Evolutionary conservation across 257 asterid genomes (phyloP).

Genomic region (Solanum chmielewskii): DNA sequence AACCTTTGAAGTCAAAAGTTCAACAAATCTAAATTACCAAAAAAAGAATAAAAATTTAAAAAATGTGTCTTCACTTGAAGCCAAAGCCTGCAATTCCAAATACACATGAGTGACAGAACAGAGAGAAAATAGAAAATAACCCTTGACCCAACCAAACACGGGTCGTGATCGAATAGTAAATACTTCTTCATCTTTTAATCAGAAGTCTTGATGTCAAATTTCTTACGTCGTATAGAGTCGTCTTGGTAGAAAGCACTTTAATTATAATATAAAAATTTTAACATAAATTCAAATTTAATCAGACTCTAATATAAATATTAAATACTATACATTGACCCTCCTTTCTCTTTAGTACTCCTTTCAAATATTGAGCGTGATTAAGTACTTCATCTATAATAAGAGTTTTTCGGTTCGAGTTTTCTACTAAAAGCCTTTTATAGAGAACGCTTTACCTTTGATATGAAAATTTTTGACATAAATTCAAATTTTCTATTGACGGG

Average conservation of each 20-base stretch:
- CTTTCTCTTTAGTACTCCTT: not conserved
- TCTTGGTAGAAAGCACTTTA: fast-evolving
- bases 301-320: fast-evolving
- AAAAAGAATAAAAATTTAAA: not conserved
- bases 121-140: not conserved
- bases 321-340: not conserved
- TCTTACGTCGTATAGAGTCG: fast-evolving
- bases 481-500: too few relatives aligned
- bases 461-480: too few relatives aligned
- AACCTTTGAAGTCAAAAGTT: not conserved
- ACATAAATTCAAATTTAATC: too few relatives aligned
- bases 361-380: fast-evolving
- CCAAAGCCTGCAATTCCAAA: not conserved
- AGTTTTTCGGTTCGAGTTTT: too few relatives aligned
- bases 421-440: too few relatives aligned
- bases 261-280: fast-evolving
- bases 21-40: not conserved
- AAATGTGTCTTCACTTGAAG: not conserved
- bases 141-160: not conserved
- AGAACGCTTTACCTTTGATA: fast-evolving
- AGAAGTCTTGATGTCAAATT: fast-evolving
- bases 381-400: fast-evolving
- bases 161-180: fast-evolving
- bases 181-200: fast-evolving
- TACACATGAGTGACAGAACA: not conserved